phyloP scores from a whole-genome alignment of 2,329 filamentous ascomycete genomes.

The Cordyceps tenuipes region DNA sequence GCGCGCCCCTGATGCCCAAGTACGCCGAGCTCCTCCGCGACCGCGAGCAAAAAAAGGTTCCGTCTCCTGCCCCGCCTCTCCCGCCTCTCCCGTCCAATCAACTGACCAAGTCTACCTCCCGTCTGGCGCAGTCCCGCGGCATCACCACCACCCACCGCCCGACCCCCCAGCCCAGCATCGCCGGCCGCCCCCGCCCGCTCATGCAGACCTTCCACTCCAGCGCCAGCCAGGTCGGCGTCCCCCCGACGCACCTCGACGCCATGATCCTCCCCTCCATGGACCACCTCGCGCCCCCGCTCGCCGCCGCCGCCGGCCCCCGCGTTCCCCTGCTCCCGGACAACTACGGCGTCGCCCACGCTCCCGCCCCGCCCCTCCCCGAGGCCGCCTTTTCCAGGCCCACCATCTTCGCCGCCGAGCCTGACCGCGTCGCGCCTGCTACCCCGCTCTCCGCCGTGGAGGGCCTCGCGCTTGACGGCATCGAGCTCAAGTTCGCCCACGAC shows the following conservation, averaged over 20 bases:
- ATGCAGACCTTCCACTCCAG: conserved; percentile 56
- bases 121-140: conserved; percentile 25
- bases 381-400: conserved; percentile 32
- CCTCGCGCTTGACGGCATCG: conserved; percentile 47
- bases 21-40: conserved; percentile 38
- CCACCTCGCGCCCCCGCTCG: conserved; percentile 18
- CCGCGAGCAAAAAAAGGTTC: conserved; percentile 36
- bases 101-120: neutral
- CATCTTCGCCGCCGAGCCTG: conserved; percentile 50
- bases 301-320: conserved; percentile 35
- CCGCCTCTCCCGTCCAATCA: neutral
- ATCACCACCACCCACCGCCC: conserved; percentile 42
- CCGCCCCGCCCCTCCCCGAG: conserved; percentile 31
- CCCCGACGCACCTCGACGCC: conserved; percentile 39
- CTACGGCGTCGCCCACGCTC: conserved; percentile 34
- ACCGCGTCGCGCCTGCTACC: conserved; percentile 39
- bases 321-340: conserved; percentile 55
- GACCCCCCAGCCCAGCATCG: conserved; percentile 34
- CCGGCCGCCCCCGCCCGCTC: conserved; percentile 42
- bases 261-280: conserved; percentile 43
- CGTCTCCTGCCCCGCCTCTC: conserved; percentile 14
- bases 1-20: conserved; percentile 36
- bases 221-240: conserved; percentile 33
- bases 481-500: conserved; percentile 45
- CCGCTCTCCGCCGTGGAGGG: conserved; percentile 51